Conservation (phyloP, 2,329 filamentous ascomycete genomes). For the Sporothrix protearum region DNA sequence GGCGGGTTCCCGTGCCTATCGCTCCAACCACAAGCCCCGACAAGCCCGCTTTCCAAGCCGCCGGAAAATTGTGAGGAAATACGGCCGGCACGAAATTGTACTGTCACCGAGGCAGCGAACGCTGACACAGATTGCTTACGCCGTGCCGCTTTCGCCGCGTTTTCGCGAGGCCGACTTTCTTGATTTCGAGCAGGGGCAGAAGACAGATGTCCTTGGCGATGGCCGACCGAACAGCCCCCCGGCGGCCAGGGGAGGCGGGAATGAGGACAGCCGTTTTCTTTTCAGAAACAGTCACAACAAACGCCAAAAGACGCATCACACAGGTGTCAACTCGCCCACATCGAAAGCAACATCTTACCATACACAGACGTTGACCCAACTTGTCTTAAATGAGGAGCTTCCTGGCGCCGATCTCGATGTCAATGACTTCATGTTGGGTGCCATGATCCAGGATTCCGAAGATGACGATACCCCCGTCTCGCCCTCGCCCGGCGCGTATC, state of each 20-base stretch:
- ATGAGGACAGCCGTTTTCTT: not conserved
- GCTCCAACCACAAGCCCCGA: slow-evolving; percentile 30
- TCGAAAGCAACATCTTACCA: slow-evolving; percentile 32
- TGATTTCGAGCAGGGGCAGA: not conserved
- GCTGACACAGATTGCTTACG: slow-evolving; percentile 37
- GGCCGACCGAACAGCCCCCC: not conserved
- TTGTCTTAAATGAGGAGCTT: slow-evolving; percentile 28
- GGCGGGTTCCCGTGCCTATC: slow-evolving; percentile 29
- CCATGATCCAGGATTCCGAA: slow-evolving; percentile 25
- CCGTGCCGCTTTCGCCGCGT: slow-evolving; percentile 17
- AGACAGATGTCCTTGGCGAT: not conserved
- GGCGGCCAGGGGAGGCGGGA: not conserved
- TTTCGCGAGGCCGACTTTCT: slow-evolving; percentile 21
- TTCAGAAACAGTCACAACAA: slow-evolving; percentile 26
- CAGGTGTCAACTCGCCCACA: not conserved
- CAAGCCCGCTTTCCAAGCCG: slow-evolving; percentile 36
- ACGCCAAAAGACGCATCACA: not conserved
- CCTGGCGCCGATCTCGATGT: slow-evolving; percentile 22
- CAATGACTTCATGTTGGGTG: slow-evolving; percentile 18
- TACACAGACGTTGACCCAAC: slow-evolving; percentile 38
- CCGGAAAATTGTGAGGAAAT: slow-evolving; percentile 32
- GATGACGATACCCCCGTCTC: slow-evolving; percentile 28
- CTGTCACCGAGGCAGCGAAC: slow-evolving; percentile 34
- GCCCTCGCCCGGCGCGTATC: not conserved
- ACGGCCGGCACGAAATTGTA: slow-evolving; percentile 28